Base-by-base conservation (phyloP, 176 grass and related monocot genomes). In the Phoenix dactylifera region DNA sequence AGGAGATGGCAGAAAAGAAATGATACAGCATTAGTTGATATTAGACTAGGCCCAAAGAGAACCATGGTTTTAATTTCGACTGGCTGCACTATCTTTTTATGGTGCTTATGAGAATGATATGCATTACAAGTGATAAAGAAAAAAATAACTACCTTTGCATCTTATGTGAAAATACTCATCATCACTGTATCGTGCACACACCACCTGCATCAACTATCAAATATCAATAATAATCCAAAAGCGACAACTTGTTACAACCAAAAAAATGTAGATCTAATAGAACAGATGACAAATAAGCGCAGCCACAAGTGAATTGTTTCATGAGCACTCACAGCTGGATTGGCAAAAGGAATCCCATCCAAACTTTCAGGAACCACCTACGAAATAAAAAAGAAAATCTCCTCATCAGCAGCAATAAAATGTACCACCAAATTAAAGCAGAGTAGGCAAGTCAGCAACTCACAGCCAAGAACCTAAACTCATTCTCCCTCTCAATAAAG, bases 391-490 rank as follows among this genome's bases (percentile, higher is more conserved):
- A 4, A 44, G 5, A 17, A 23, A 39, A 16, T 16, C 2, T 55
- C 16, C 2, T 59, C 2, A 24, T 28, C 24, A 18, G 15, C 15
- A 16, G 5, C 25, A 24, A 28, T 59, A 15, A 63, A 26, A 18
- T 49, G 72, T 30, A 6, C 67, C 14, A 28, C 24, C 57, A n/a
- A 71, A 67, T 54, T 29, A 69, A 66, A 73, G 48, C 20, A 48
- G 22, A 50, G 55, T 4, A 71, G 23, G 2, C 58, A 68, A 44
- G n/a, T 2, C 0, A 22, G 14, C 39, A 16, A 77, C 83, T 65
- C 63, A 98, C 93, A 52, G 79, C 73, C 76, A 98, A 77, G 74
- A 92, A 98, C 66, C 81, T 88, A 65, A 98, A 98, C 49, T 98
- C 93, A 4, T 76, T 64, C 65, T 98, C 93, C 67, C 93, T 88